Evolutionary conservation across 805 yeast species (phyloP).

Genomic region (Lachancea thermotolerans): DNA sequence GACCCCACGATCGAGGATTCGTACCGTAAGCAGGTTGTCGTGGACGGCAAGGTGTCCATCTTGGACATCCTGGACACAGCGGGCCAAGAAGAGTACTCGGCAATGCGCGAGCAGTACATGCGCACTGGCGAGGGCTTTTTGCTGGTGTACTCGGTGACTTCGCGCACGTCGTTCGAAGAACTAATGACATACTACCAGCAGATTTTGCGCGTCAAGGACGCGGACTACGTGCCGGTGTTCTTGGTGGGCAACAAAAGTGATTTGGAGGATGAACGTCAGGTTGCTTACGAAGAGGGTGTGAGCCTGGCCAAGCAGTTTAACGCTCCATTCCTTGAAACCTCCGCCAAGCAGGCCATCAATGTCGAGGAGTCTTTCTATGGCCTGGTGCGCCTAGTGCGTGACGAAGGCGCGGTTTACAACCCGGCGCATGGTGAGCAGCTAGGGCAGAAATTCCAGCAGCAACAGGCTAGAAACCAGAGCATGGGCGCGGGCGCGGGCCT

Average conservation of each 20-base stretch:
- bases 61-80: constrained; percentile 95
- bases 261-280: constrained; percentile 69
- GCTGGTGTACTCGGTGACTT: constrained; percentile 82
- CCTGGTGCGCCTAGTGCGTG: constrained; percentile 52
- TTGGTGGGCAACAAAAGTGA: constrained; percentile 80
- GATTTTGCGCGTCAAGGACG: constrained; percentile 69
- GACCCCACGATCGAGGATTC: constrained; percentile 97
- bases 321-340: constrained; percentile 81
- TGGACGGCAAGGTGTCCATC: constrained; percentile 71
- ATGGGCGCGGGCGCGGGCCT: not conserved
- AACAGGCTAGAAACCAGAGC: not conserved
- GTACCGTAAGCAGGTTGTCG: constrained; percentile 77
- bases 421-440: constrained; percentile 10
- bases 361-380: constrained; percentile 81
- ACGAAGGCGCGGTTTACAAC: constrained; percentile 30
- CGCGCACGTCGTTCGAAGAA: constrained; percentile 79
- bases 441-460: constrained; percentile 4
- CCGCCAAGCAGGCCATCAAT: constrained; percentile 85
- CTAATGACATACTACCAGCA: constrained; percentile 74
- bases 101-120: constrained; percentile 92
- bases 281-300: constrained; percentile 57
- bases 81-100: constrained; percentile 94
- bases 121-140: constrained; percentile 93
- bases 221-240: constrained; percentile 67
- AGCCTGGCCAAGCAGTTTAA: constrained; percentile 56